phyloP scores from a whole-genome alignment of 108 stramenopile species.

The Skeletonema menzelii region DNA sequence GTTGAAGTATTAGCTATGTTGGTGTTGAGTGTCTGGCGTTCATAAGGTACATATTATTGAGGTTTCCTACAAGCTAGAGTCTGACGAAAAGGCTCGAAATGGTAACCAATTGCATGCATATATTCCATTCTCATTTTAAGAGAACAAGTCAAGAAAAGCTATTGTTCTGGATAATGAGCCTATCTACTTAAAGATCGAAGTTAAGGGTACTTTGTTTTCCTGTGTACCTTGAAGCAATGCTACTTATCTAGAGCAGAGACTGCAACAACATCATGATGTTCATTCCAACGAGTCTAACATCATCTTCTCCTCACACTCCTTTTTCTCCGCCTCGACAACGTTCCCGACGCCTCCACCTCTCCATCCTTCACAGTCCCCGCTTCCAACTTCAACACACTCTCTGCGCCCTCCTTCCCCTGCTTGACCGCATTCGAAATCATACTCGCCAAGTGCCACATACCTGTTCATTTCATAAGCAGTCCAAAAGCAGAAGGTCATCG shows the following conservation, averaged over 20 bases:
- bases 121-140: not conserved
- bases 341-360: conserved; percentile 5
- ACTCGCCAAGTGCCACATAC: conserved; percentile 87
- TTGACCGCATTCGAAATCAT: conserved; percentile 74
- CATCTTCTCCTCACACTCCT: conserved; percentile 8
- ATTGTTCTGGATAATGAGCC: not conserved
- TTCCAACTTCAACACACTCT: conserved; percentile 62
- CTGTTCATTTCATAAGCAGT: too few species aligned
- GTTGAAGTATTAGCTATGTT: not conserved
- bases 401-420: conserved; percentile 62
- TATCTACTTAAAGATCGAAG: not conserved
- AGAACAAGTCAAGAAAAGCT: not conserved
- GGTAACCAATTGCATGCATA: not conserved
- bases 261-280: too few species aligned
- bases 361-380: conserved; percentile 55
- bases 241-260: too few species aligned
- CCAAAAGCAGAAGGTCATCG: too few species aligned
- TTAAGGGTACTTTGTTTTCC: not conserved
- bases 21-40: not conserved
- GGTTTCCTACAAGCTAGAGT: not conserved
- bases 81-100: not conserved
- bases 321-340: conserved; percentile 22
- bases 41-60: conserved; percentile 4
- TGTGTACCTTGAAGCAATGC: too few species aligned
- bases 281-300: too few species aligned